Conservation (phyloP, 805 yeast species). For the Torulaspora quercuum region DNA sequence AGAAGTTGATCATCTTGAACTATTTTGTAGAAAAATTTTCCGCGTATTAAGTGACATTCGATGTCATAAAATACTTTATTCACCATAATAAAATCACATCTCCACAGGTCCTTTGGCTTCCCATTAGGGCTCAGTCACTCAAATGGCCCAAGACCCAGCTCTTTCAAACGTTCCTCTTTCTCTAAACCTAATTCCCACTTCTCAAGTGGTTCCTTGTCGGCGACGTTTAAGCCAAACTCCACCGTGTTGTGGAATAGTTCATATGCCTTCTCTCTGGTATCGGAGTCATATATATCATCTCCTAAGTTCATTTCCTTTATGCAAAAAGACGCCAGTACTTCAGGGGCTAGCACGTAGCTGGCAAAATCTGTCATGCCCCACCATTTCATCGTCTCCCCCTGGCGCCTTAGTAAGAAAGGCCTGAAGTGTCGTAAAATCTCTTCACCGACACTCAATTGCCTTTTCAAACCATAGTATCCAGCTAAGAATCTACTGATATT, state of each 20-base stretch:
- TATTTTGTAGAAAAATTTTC: slow-evolving; percentile 8
- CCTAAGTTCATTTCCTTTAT: slow-evolving; percentile 43
- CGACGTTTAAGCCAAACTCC: slow-evolving; percentile 44
- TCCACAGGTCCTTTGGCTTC: too few relatives aligned
- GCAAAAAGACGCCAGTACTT: slow-evolving; percentile 50
- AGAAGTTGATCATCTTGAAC: too few relatives aligned
- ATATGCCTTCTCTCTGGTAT: slow-evolving; percentile 44
- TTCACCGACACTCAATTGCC: slow-evolving; percentile 52
- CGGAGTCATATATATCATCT: slow-evolving; percentile 11
- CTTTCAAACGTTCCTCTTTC: slow-evolving; percentile 11
- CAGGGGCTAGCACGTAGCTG: slow-evolving; percentile 61
- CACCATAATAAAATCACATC: too few relatives aligned
- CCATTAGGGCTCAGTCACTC: too few relatives aligned
- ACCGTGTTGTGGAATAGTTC: slow-evolving; percentile 45
- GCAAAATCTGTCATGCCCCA: slow-evolving; percentile 60
- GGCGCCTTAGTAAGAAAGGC: slow-evolving; percentile 30
- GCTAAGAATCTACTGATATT: slow-evolving; percentile 47
- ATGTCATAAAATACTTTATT: too few relatives aligned
- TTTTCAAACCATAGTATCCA: slow-evolving; percentile 59
- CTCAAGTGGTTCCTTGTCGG: slow-evolving; percentile 32
- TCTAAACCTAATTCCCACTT: slow-evolving; percentile 26
- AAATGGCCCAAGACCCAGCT: slow-evolving; percentile 10
- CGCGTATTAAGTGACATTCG: slow-evolving; percentile 3
- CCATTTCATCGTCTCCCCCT: slow-evolving; percentile 50
- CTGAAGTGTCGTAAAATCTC: slow-evolving; percentile 39